Evolutionary conservation across 441 rosid species (phyloP).

Genomic region (Pelargonium fulgidum): DNA sequence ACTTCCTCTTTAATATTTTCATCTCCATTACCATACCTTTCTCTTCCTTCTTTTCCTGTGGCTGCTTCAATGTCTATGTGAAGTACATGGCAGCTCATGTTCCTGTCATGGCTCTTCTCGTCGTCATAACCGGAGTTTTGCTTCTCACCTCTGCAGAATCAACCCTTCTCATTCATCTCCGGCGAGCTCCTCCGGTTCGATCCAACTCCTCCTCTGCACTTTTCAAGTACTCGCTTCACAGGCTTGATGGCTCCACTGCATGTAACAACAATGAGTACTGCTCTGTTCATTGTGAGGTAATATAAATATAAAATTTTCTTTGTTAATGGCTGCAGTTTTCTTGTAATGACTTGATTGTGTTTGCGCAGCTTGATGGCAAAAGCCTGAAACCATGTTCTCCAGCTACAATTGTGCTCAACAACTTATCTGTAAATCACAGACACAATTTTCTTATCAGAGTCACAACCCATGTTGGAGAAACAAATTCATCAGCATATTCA

Average conservation of each 20-base stretch:
- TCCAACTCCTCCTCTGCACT: conserved; percentile 39
- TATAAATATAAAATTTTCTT: conserved; percentile 4
- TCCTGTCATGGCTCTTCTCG: conserved; percentile 17
- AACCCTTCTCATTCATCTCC: conserved; percentile 29
- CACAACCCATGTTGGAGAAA: conserved; percentile 34
- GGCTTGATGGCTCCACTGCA: conserved; percentile 34
- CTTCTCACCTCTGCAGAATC: conserved; percentile 27
- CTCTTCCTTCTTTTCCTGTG: neutral
- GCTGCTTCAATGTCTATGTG: conserved; percentile 15
- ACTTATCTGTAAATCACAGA: conserved; percentile 34
- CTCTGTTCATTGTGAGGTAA: conserved; percentile 42
- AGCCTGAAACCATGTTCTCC: conserved; percentile 33
- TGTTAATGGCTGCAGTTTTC: neutral
- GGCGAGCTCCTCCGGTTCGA: conserved; percentile 33
- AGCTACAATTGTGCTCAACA: conserved; percentile 25
- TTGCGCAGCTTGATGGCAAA: conserved; percentile 44
- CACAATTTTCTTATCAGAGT: conserved; percentile 43
- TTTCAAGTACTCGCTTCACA: conserved; percentile 33
- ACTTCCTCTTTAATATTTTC: conserved; percentile 1
- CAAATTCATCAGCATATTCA: conserved; percentile 40
- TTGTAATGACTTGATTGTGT: conserved; percentile 2
- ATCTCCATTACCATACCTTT: conserved; percentile 6
- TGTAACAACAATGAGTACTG: conserved; percentile 32
- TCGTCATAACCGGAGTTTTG: too few species aligned
- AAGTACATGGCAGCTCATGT: conserved; percentile 15